A percentile compares a stretch with the other conserved stretches of the same genome.
Conservation (phyloP, 2,329 filamentous ascomycete species). For the Fusarium solani-melongenae region DNA sequence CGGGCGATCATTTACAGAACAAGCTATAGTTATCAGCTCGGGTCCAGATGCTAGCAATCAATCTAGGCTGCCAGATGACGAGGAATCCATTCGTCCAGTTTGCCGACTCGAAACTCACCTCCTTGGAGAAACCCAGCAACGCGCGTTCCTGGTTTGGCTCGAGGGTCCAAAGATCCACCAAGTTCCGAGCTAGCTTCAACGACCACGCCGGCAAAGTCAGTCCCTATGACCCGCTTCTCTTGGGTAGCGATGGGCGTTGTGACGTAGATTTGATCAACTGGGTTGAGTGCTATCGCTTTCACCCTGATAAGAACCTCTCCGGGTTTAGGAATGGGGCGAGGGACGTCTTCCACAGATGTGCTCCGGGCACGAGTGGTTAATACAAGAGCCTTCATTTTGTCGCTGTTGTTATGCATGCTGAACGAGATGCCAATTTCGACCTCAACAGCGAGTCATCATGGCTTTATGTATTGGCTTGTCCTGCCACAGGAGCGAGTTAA, state of each 20-base stretch:
- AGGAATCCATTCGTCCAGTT: fast-evolving
- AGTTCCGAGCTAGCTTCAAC: constrained; percentile 31
- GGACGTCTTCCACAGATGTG: constrained; percentile 28
- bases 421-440: background rate
- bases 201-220: constrained; percentile 54
- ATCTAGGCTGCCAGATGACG: background rate
- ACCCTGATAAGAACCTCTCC: constrained; percentile 40
- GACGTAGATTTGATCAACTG: constrained; percentile 49
- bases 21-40: constrained; percentile 40
- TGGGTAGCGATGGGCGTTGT: constrained; percentile 46
- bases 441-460: background rate
- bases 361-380: background rate
- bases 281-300: constrained; percentile 42
- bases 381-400: constrained; percentile 41
- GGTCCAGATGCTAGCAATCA: background rate
- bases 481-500: background rate
- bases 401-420: background rate
- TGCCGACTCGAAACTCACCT: constrained; percentile 17
- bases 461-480: background rate
- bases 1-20: constrained; percentile 53
- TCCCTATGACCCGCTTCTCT: constrained; percentile 49
- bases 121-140: constrained; percentile 58
- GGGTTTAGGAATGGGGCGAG: constrained; percentile 11
- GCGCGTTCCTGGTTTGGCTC: constrained; percentile 42
- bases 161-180: constrained; percentile 9